These are phyloP conservation scores for Licmophora abbreviata DNA, from an alignment of 108 stramenopile genomes.

Conservation along the genomic window DNA sequence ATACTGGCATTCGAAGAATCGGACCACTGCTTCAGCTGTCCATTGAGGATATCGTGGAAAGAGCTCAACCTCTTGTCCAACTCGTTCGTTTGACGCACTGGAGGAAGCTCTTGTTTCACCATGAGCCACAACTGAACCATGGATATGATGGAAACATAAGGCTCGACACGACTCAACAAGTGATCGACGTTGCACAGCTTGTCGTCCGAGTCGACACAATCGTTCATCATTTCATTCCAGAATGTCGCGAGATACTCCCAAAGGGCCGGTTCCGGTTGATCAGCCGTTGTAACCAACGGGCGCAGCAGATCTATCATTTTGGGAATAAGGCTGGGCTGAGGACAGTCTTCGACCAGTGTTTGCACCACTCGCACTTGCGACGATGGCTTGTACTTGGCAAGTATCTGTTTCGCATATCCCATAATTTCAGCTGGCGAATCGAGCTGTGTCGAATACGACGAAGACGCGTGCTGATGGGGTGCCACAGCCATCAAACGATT, in stretches of 20 bases:
- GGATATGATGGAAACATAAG: constrained; percentile 20
- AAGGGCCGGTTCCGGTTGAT: constrained; percentile 5
- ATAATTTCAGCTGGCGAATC: background rate
- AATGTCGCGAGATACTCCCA: constrained; percentile 19
- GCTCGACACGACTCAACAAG: constrained; percentile 20
- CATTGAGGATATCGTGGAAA: background rate
- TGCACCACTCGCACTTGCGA: constrained; percentile 22
- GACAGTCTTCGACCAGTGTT: constrained; percentile 20
- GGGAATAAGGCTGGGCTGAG: constrained; percentile 21
- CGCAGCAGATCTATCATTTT: constrained; percentile 31
- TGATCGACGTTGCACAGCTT: constrained; percentile 2
- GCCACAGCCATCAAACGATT: constrained; percentile 16
- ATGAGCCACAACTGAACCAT: constrained; percentile 13
- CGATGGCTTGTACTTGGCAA: constrained; percentile 13
- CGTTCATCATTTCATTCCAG: constrained; percentile 6
- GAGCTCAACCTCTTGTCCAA: no score
- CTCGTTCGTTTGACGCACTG: no score
- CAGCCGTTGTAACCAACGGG: constrained; percentile 9
- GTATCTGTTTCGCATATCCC: background rate
- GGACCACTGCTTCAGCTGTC: no score
- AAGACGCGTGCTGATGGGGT: no score
- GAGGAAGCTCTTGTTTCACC: background rate
- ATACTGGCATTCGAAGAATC: no score
- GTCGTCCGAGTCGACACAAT: constrained; percentile 1
- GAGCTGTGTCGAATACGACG: constrained; percentile 1